phyloP scores from a whole-genome alignment of 176 grass and related monocot species.

The Triticum aestivum region DNA sequence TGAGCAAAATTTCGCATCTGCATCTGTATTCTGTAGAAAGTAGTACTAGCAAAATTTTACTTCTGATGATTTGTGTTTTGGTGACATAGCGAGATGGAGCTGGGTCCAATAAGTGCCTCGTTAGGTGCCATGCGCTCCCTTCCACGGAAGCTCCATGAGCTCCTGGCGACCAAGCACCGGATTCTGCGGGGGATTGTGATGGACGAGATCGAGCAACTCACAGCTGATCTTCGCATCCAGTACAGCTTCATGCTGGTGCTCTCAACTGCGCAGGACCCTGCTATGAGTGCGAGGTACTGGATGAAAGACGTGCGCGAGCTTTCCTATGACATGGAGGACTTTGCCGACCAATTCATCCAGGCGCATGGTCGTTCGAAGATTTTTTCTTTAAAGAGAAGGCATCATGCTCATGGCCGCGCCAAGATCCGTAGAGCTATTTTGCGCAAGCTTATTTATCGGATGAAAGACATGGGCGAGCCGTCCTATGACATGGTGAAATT shows the following conservation, averaged over 20 bases:
- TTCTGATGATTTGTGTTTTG: background rate
- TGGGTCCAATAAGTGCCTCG: background rate
- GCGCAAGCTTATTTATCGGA: background rate
- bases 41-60: too few species aligned
- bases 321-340: constrained; percentile 15
- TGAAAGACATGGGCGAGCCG: too few species aligned
- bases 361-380: too few species aligned
- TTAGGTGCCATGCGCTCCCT: background rate
- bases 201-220: background rate
- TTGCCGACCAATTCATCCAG: background rate
- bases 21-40: too few species aligned
- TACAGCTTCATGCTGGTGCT: background rate
- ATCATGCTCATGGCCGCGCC: too few species aligned
- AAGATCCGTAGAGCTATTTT: too few species aligned
- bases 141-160: background rate
- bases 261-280: background rate
- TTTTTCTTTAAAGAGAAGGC: too few species aligned
- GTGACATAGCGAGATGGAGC: background rate
- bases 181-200: background rate
- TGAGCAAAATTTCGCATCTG: too few species aligned
- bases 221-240: background rate
- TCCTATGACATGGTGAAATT: too few species aligned
- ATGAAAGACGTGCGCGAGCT: constrained; percentile 5
- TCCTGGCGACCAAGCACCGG: background rate
- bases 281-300: background rate